Evolutionary conservation across 108 stramenopile genomes (phyloP), one percentile per base, ranked within the genome.

Genomic region (Asterionellopsis glacialis): DNA sequence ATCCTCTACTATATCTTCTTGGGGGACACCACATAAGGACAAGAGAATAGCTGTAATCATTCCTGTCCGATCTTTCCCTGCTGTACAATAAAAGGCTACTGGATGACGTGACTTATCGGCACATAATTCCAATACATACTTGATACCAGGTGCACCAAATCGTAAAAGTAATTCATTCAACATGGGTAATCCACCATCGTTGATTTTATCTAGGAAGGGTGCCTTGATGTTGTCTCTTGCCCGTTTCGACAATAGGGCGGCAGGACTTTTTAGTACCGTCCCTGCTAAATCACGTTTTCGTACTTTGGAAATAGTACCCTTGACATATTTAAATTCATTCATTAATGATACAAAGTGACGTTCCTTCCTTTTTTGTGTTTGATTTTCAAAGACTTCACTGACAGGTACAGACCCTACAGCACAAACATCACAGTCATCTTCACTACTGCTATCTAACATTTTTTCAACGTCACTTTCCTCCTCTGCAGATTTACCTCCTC

Each of bases 1-100:
- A 69, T 95, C 94, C 65, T 90, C 86, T 10, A 95, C 88, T 50
- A 95, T 91, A 39, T 77, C 74, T 39, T 91, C 94, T 22, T 80
- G 75, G 12, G 71, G 72, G 19, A 77, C 81, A 11, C 87, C 94
- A 23, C 83, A 73, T 11, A 86, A 41, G 19, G 76, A 59, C 52
- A 91, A 62, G 39, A 95, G 86, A 33, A 95, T 83, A 21, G 94
- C 94, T 9, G 94, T 67, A 49, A 95, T 80, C 70, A 90, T 80
- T 11, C 94, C 94, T 11, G 94, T 95, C 11, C 94, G 73, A 72
- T 95, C 91, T 66, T 95, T 93, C n/a, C 94, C 94, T 3, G 94
- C 94, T 22, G 94, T 95, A 67, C 94, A 95, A 62, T 95, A 93
- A 59, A 95, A 93, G 22, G 88, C 95, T 7, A 95, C 61, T 21